Percentiles rank a stretch among this genome's conserved stretches.
Conservation (phyloP, 257 asterid species). For the Salvia miltiorrhiza region DNA sequence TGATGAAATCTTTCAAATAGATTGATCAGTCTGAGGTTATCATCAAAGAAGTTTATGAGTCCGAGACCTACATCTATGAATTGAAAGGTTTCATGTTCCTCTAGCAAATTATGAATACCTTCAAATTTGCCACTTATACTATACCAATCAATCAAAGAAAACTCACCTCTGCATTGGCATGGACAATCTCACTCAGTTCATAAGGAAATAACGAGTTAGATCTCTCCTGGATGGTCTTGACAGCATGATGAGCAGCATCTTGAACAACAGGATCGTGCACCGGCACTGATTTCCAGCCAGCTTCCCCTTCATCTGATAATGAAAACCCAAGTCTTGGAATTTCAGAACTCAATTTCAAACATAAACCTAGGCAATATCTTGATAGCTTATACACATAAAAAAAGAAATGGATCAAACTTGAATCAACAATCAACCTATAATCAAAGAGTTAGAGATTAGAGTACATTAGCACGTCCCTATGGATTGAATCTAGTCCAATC, state of each 20-base stretch:
- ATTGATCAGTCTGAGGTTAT: no score
- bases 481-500: background rate
- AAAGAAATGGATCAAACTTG: background rate
- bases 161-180: constrained; percentile 81
- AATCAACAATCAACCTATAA: background rate
- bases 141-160: background rate
- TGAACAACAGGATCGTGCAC: constrained; percentile 75
- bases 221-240: constrained; percentile 70
- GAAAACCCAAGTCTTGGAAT: background rate
- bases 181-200: constrained; percentile 62
- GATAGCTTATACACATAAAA: background rate
- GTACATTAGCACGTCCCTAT: no score
- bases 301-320: constrained; percentile 38
- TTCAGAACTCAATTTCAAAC: background rate
- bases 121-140: background rate
- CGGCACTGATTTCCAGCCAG: constrained; percentile 72
- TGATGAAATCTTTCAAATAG: no score
- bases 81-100: no score
- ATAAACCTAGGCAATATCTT: background rate
- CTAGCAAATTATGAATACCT: no score
- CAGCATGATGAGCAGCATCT: constrained; percentile 87
- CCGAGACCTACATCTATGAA: no score
- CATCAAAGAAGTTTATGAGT: no score
- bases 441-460: no score
- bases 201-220: constrained; percentile 78